These are phyloP conservation scores for Annulohypoxylon bovei DNA, from an alignment of 495 filamentous ascomycete genomes.

Conservation along the genomic window DNA sequence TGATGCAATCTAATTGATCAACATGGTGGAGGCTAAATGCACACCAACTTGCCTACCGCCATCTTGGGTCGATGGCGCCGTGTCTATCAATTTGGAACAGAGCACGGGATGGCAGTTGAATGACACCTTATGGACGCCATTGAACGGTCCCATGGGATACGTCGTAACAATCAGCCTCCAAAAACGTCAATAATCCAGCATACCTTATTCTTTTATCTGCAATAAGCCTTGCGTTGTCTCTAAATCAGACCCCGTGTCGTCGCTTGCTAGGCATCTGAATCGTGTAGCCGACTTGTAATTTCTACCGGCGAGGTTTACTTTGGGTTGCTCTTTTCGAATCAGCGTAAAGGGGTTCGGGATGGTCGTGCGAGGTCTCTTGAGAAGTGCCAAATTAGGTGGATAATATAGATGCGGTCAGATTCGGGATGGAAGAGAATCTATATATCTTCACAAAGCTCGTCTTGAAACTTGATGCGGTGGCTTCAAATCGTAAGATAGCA, in stretches of 20 bases:
- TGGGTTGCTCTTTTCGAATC: conserved; percentile 11
- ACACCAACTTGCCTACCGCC: conserved; percentile 43
- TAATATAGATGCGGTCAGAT: conserved; percentile 7
- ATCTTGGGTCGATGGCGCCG: conserved; percentile 44
- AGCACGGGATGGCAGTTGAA: conserved; percentile 26
- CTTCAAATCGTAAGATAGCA: conserved; percentile 40
- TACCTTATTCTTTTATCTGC: conserved; percentile 36
- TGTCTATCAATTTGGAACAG: conserved; percentile 42
- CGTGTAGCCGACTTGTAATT: conserved; percentile 23
- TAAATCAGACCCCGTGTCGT: conserved; percentile 17
- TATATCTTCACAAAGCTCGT: conserved; percentile 33
- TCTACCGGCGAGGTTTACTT: neutral
- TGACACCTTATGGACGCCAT: conserved; percentile 30
- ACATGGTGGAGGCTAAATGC: conserved; percentile 40
- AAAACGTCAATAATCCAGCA: conserved; percentile 17
- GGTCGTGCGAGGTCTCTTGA: conserved; percentile 19
- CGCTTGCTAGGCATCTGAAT: conserved; percentile 14
- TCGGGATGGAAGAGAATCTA: conserved; percentile 39
- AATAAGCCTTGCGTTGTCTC: conserved; percentile 23
- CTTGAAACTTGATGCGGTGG: conserved; percentile 29
- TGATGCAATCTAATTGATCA: conserved; percentile 38
- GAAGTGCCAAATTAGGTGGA: conserved; percentile 8
- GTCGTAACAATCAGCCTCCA: conserved; percentile 35
- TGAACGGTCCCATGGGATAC: conserved; percentile 7
- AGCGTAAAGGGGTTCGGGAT: conserved; percentile 17